Conservation (phyloP, 495 filamentous ascomycete genomes). For the Talaromyces trachyspermus region DNA sequence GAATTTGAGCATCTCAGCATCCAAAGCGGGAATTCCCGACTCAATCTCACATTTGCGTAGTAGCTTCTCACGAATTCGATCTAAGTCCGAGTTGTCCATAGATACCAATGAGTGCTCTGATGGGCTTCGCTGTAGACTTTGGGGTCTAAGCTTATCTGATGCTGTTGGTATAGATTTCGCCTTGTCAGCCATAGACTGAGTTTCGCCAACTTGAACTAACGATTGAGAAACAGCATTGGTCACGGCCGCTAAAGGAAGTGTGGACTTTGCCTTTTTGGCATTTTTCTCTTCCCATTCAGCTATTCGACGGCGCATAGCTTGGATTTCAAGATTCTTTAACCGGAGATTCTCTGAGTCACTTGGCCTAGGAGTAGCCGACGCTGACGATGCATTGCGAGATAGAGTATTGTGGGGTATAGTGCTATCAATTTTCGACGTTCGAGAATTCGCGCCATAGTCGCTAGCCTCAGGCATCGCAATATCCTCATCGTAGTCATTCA, state of each 20-base stretch:
- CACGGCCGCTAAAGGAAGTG: background rate
- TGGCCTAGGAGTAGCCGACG: slow-evolving; percentile 28
- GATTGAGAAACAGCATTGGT: slow-evolving; percentile 16
- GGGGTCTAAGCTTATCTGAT: background rate
- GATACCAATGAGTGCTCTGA: slow-evolving; percentile 11
- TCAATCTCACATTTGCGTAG: slow-evolving; percentile 49
- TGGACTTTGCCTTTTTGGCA: slow-evolving; percentile 37
- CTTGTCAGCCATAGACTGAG: slow-evolving; percentile 6
- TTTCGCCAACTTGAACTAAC: slow-evolving; percentile 11
- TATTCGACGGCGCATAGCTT: slow-evolving; percentile 67
- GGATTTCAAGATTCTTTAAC: slow-evolving; percentile 60
- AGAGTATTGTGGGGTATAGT: background rate
- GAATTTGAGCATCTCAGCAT: slow-evolving; percentile 42
- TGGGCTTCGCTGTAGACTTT: background rate
- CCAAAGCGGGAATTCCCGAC: slow-evolving; percentile 49
- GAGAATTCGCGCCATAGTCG: background rate
- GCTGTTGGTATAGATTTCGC: background rate
- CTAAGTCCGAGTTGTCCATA: slow-evolving; percentile 16
- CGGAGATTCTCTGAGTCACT: slow-evolving; percentile 51
- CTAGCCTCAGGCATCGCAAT: slow-evolving; percentile 2
- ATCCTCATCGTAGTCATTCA: slow-evolving; percentile 28
- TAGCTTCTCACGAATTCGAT: slow-evolving; percentile 23
- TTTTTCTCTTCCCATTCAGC: slow-evolving; percentile 66
- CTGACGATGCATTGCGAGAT: slow-evolving; percentile 14
- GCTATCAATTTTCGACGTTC: background rate